phyloP scores from a whole-genome alignment of 2,329 filamentous ascomycete genomes.

The Metarhizium sp. region DNA sequence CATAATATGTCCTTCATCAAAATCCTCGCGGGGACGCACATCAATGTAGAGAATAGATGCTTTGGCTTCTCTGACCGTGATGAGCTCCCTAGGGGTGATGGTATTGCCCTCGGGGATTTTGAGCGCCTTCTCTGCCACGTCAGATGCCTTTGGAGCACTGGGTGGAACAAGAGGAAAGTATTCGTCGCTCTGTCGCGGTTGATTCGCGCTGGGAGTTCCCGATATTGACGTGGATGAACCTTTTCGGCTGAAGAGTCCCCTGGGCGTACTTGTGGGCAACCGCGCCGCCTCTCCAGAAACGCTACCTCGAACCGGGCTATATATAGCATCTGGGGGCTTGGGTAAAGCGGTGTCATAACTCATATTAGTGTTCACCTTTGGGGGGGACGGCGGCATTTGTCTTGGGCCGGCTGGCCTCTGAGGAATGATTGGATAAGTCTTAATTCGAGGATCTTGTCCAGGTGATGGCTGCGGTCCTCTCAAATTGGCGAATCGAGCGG shows the following conservation, averaged over 20 bases:
- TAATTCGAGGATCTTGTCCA: constrained; percentile 43
- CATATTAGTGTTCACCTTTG: constrained; percentile 36
- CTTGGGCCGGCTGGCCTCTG: constrained; percentile 36
- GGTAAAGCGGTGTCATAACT: constrained; percentile 50
- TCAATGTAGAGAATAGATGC: constrained; percentile 73
- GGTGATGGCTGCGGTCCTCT: constrained; percentile 31
- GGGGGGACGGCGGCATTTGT: constrained; percentile 36
- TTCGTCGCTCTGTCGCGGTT: constrained; percentile 20
- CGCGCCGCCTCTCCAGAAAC: constrained; percentile 55
- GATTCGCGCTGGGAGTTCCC: constrained; percentile 17
- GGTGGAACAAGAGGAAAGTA: constrained; percentile 20
- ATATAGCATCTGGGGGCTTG: constrained; percentile 65
- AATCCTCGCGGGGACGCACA: constrained; percentile 68
- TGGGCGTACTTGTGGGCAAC: constrained; percentile 54
- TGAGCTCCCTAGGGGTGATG: constrained; percentile 62
- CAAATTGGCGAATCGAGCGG: constrained; percentile 48
- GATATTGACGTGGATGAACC: constrained; percentile 38
- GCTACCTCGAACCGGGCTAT: constrained; percentile 67
- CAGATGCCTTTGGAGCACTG: constrained; percentile 18
- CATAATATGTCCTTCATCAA: constrained; percentile 83
- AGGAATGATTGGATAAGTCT: constrained; percentile 36
- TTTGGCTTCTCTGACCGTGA: constrained; percentile 53
- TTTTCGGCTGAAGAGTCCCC: constrained; percentile 53
- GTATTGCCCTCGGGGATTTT: constrained; percentile 43
- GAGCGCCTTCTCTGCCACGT: constrained; percentile 30